Percentiles rank a stretch among this genome's conserved stretches.
Conservation (phyloP, 495 filamentous ascomycete species). For the Annulohypoxylon stygium region DNA sequence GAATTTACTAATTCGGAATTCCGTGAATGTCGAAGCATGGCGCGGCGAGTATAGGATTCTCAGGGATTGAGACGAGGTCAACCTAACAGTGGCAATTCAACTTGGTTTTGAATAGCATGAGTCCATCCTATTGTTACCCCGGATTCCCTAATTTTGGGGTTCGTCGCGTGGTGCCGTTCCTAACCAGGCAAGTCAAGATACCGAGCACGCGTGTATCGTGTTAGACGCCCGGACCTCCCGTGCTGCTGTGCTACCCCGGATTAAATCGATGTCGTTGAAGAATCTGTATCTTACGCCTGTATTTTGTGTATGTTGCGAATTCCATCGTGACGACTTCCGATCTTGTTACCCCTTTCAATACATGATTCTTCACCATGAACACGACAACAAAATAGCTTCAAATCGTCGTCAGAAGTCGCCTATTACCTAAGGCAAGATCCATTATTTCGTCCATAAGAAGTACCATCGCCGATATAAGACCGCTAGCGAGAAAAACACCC, state of each 20-base stretch:
- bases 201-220: not conserved
- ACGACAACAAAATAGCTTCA: not conserved
- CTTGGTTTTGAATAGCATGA: not conserved
- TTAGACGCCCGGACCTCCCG: not conserved
- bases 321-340: not conserved
- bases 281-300: not conserved
- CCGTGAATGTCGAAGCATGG: slow-evolving; percentile 2
- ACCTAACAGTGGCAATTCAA: slow-evolving; percentile 6
- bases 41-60: slow-evolving; percentile 1
- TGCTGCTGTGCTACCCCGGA: not conserved
- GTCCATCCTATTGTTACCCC: slow-evolving; percentile 13
- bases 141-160: slow-evolving; percentile 14
- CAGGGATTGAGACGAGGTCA: slow-evolving; percentile 1
- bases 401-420: not conserved
- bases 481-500: slow-evolving; percentile 28
- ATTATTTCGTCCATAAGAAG: slow-evolving; percentile 5
- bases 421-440: slow-evolving; percentile 3
- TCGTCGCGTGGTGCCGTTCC: slow-evolving; percentile 14
- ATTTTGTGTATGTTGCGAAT: not conserved
- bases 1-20: slow-evolving; percentile 2
- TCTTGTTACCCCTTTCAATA: not conserved
- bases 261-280: not conserved
- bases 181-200: slow-evolving; percentile 18
- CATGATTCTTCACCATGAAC: slow-evolving; percentile 2
- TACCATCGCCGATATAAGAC: slow-evolving; percentile 45